Evolutionary conservation across 148 eudicot species (phyloP).

Genomic region (Rhododendron vialii): DNA sequence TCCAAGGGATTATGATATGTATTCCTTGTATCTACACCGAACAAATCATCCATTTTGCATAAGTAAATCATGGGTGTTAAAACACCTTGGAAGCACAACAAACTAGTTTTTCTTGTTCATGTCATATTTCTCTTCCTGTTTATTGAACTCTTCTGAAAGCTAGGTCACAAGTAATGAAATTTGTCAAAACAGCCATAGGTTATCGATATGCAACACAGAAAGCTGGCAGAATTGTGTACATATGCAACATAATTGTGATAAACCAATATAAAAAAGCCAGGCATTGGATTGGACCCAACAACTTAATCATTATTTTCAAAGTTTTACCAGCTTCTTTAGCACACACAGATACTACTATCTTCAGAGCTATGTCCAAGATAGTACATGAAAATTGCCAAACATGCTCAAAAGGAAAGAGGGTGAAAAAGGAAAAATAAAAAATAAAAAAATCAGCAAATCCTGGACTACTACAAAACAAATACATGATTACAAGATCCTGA

Average conservation of each 20-base stretch:
- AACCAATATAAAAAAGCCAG: background rate
- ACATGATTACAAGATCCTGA: conserved; percentile 17
- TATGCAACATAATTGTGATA: background rate
- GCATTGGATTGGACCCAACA: background rate
- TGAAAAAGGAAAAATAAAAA: background rate
- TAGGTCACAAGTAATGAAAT: background rate
- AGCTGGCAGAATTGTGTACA: background rate
- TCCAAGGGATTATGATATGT: background rate
- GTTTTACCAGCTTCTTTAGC: background rate
- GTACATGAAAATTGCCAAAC: conserved; percentile 21
- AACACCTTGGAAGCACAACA: background rate
- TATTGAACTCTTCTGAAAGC: background rate
- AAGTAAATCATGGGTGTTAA: background rate
- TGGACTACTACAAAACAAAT: conserved; percentile 9
- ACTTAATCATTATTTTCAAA: too few species aligned
- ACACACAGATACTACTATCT: background rate
- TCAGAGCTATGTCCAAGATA: conserved; percentile 22
- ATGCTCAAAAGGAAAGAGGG: background rate
- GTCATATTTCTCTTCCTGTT: background rate
- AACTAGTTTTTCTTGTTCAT: background rate
- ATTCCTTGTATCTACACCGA: background rate
- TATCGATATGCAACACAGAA: background rate
- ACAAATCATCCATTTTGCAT: background rate
- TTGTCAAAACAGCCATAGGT: background rate
- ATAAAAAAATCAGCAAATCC: background rate